Evolutionary conservation across 179 eudicot genomes (phyloP), one percentile per base, ranked within the genome.

Genomic region (Beta lomatogona): DNA sequence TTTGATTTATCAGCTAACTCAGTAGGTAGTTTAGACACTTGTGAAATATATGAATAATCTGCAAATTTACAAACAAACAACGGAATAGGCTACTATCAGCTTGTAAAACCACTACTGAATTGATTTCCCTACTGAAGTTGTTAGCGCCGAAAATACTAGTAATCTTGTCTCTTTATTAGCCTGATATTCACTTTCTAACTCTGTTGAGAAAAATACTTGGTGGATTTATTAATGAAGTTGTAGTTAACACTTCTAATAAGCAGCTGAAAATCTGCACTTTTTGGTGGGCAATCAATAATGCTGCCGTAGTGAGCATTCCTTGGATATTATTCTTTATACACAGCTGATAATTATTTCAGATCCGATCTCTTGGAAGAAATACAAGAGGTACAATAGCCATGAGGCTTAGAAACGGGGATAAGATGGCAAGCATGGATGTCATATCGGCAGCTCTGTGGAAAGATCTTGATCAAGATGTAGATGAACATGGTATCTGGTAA

Each of bases 361-460:
- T 96, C 52, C 92, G 99, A 58, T 91, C 99, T 64, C 88, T 87
- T 76, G 91, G 94, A 82, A 92, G 99, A 88, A 91, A 86, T 78
- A 91, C 99, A 45, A 90, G 98, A 85, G 99, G 99, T 78, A 71
- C 87, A n/a, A 58, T 91, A 75, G 99, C 99, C 81, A 96, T 96
- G 99, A 94, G 86, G 86, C 90, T 96, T 66, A 92, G 80, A 85
- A 83, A 76, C 50, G 99, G 88, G 75, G 98, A 96, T 83, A 91
- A 88, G 57, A 91, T 96, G 94, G 96, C 99, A 19, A 85, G 98
- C 85, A 83, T 91, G 89, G 99, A 96, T 86, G 86, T 96, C 55
- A 94, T 96, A 80, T 97, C 98, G 77, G 93, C 92, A 80, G 75
- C 89, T 58, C 73, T 88, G 82, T 83, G 88, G 80, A 88, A 88